Conservation (phyloP, 2,329 filamentous ascomycete species). For the Microdochium paspali region DNA sequence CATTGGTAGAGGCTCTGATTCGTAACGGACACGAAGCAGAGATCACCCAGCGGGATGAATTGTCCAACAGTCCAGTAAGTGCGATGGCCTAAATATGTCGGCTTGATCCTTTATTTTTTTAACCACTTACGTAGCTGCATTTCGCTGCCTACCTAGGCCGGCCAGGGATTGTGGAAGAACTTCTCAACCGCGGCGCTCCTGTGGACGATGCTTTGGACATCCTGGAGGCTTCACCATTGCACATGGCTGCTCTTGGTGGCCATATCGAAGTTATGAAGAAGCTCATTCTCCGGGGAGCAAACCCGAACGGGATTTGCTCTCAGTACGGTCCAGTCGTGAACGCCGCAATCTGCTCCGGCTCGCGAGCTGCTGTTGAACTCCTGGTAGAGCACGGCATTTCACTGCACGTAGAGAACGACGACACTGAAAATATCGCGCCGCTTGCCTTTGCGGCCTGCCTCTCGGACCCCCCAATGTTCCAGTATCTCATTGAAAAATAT, state of each 20-base stretch:
- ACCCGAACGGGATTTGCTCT: constrained; percentile 21
- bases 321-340: constrained; percentile 25
- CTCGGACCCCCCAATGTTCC: constrained; percentile 28
- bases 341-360: constrained; percentile 30
- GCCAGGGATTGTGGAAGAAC: constrained; percentile 24
- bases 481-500: constrained; percentile 29
- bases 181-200: constrained; percentile 20
- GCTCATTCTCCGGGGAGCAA: constrained; percentile 24
- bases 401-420: constrained; percentile 18
- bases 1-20: constrained; percentile 26
- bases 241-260: constrained; percentile 27
- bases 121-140: constrained; percentile 14
- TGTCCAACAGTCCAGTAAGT: constrained; percentile 24
- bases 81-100: no score
- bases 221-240: constrained; percentile 22
- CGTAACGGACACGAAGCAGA: constrained; percentile 25
- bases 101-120: no score
- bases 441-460: constrained; percentile 26
- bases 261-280: constrained; percentile 29
- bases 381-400: constrained; percentile 27
- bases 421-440: constrained; percentile 16
- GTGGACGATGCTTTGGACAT: constrained; percentile 24
- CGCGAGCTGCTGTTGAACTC: constrained; percentile 26
- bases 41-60: constrained; percentile 18
- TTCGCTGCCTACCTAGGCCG: constrained; percentile 21